These are phyloP conservation scores for Fusarium sp. DNA, from an alignment of 2,329 filamentous ascomycete species.

Conservation along the genomic window DNA sequence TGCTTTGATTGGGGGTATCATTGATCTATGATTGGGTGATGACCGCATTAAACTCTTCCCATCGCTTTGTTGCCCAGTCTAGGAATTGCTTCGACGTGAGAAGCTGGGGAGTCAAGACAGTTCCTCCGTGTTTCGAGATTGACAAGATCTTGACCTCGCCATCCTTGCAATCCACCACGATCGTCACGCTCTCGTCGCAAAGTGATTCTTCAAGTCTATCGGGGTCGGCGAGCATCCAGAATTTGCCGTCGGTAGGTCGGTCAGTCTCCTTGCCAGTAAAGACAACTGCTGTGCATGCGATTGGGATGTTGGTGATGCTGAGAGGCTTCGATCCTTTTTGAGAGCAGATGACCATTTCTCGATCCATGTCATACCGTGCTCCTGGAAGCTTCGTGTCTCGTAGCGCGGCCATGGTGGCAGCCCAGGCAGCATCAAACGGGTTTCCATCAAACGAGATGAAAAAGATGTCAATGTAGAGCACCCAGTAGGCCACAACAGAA, in stretches of 20 bases:
- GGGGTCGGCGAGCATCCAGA: slow-evolving; percentile 87
- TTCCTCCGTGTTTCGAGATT: slow-evolving; percentile 87
- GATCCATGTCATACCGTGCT: slow-evolving; percentile 86
- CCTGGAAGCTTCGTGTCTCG: slow-evolving; percentile 79
- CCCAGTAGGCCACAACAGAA: slow-evolving; percentile 88
- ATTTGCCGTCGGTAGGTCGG: slow-evolving; percentile 58
- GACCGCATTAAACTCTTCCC: slow-evolving; percentile 51
- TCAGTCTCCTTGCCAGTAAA: slow-evolving; percentile 73
- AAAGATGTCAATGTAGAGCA: slow-evolving; percentile 93
- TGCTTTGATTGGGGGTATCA: slow-evolving; percentile 42
- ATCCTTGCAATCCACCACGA: slow-evolving; percentile 76
- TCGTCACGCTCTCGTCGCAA: slow-evolving; percentile 83
- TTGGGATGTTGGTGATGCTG: slow-evolving; percentile 72
- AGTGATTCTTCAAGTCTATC: slow-evolving; percentile 90
- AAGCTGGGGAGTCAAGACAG: slow-evolving; percentile 71
- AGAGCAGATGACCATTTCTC: slow-evolving; percentile 81
- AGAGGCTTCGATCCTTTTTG: slow-evolving; percentile 66
- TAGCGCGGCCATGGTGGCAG: slow-evolving; percentile 82
- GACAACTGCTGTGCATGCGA: slow-evolving; percentile 81
- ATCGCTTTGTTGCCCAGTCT: slow-evolving; percentile 50
- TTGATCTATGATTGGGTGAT: slow-evolving; percentile 48
- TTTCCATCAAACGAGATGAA: slow-evolving; percentile 95
- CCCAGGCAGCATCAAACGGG: slow-evolving; percentile 91
- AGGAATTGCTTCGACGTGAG: slow-evolving; percentile 71
- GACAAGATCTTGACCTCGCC: slow-evolving; percentile 69